phyloP scores from a whole-genome alignment of 2,329 filamentous ascomycete species.

The Aspergillus oerlinghausenensis region DNA sequence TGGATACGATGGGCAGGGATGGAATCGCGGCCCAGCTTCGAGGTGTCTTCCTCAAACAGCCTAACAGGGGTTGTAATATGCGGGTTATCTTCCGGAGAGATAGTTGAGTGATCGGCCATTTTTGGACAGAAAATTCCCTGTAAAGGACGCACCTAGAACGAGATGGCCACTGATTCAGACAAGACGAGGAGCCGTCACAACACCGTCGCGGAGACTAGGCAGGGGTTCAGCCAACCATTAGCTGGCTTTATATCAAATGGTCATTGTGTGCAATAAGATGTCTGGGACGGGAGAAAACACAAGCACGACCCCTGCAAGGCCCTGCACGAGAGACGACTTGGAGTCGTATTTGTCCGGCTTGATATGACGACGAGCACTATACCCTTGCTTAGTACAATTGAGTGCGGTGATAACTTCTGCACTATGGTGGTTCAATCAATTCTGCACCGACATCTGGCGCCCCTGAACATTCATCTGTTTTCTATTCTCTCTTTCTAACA shows the following conservation, averaged over 20 bases:
- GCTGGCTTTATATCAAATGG: not conserved
- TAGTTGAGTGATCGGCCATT: no score
- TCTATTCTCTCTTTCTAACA: not conserved
- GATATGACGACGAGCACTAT: not conserved
- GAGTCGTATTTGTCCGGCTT: not conserved
- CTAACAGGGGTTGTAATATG: no score
- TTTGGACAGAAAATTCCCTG: no score
- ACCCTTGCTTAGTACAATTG: not conserved
- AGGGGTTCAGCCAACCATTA: not conserved
- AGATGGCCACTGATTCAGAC: no score
- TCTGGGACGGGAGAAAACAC: not conserved
- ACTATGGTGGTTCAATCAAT: not conserved
- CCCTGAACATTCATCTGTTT: not conserved
- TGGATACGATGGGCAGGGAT: no score
- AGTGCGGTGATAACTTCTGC: not conserved
- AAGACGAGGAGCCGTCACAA: no score
- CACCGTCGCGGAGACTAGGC: no score
- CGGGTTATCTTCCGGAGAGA: no score
- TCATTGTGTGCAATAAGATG: not conserved
- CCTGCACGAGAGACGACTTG: no score
- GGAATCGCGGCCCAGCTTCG: no score
- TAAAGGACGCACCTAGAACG: no score
- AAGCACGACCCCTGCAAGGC: not conserved
- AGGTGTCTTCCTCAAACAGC: no score
- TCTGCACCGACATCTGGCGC: not conserved